phyloP scores from a whole-genome alignment of 139 green algal species.

The Chlamydomonas sphaeroides region DNA sequence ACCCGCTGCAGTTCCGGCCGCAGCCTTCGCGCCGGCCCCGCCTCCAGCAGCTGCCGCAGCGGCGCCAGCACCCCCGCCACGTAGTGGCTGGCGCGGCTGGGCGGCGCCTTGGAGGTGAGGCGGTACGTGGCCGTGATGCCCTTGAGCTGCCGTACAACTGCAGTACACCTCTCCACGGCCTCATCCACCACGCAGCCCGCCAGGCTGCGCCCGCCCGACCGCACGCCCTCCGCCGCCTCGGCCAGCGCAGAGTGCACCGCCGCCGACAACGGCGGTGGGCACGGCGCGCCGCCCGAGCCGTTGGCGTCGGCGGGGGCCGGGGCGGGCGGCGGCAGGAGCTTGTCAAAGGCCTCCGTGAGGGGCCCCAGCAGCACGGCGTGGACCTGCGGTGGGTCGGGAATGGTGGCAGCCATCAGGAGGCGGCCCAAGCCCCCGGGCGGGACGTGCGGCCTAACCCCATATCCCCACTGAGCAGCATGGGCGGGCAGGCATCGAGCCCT shows the following conservation, averaged over 20 bases:
- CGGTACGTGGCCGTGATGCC: conserved; percentile 94
- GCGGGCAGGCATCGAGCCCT: too few species aligned
- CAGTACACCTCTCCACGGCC: conserved; percentile 58
- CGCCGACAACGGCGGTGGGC: too few species aligned
- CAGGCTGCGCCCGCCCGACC: conserved; percentile 18
- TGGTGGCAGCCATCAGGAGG: too few species aligned
- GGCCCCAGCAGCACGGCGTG: background rate
- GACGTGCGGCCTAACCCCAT: too few species aligned
- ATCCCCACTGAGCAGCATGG: too few species aligned
- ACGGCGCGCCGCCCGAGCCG: background rate
- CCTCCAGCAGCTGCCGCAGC: conserved; percentile 52
- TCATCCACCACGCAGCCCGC: conserved; percentile 23
- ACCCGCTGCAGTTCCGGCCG: conserved; percentile 3
- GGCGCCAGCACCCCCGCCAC: conserved; percentile 65
- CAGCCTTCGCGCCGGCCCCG: background rate
- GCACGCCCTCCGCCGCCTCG: conserved; percentile 39
- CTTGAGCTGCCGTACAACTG: conserved; percentile 83
- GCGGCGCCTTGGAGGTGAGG: conserved; percentile 87
- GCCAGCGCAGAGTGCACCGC: conserved; percentile 39
- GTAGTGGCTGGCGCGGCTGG: conserved; percentile 86
- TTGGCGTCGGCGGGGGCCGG: background rate
- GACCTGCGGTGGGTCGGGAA: conserved; percentile 1
- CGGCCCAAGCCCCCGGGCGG: too few species aligned
- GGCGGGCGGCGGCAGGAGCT: conserved; percentile 6
- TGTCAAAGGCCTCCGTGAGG: conserved; percentile 15